phyloP scores from a whole-genome alignment of 108 stramenopile genomes.

The Conticribra weissflogii region DNA sequence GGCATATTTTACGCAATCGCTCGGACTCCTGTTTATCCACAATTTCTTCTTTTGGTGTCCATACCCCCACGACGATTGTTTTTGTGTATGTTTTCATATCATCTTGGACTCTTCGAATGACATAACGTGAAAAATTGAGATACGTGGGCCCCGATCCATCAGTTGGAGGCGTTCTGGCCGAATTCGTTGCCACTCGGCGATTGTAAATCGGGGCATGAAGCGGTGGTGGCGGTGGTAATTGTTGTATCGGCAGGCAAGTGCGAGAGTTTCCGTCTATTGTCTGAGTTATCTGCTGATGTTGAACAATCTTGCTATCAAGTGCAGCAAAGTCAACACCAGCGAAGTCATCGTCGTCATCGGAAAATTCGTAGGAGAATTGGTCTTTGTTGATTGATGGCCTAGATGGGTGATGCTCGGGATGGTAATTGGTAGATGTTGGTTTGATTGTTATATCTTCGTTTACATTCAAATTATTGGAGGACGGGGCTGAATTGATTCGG shows the following conservation, averaged over 20 bases:
- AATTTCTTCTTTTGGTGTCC: constrained; percentile 49
- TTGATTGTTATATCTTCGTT: too few species aligned
- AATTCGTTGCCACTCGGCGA: constrained; percentile 33
- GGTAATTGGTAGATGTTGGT: too few species aligned
- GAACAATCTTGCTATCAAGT: constrained; percentile 44
- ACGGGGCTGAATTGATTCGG: too few species aligned
- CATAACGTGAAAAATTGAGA: constrained; percentile 75
- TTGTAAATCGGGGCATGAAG: constrained; percentile 28
- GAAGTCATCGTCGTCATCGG: constrained; percentile 45
- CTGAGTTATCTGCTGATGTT: constrained; percentile 19
- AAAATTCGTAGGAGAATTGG: constrained; percentile 16
- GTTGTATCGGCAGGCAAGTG: constrained; percentile 3
- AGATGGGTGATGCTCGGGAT: too few species aligned
- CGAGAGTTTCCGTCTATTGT: not conserved
- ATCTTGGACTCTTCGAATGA: constrained; percentile 55
- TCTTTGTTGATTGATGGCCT: too few species aligned
- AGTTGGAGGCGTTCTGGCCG: too few species aligned
- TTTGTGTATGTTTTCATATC: constrained; percentile 59
- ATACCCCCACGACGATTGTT: constrained; percentile 59
- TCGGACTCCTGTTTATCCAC: constrained; percentile 37
- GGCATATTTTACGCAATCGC: constrained; percentile 28
- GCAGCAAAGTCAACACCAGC: constrained; percentile 65
- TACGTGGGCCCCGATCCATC: constrained; percentile 26
- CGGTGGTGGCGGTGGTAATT: constrained; percentile 2
- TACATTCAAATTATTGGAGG: too few species aligned